These are phyloP conservation scores for Debaryomyces prosopidis DNA, from an alignment of 805 yeast species.

Conservation along the genomic window DNA sequence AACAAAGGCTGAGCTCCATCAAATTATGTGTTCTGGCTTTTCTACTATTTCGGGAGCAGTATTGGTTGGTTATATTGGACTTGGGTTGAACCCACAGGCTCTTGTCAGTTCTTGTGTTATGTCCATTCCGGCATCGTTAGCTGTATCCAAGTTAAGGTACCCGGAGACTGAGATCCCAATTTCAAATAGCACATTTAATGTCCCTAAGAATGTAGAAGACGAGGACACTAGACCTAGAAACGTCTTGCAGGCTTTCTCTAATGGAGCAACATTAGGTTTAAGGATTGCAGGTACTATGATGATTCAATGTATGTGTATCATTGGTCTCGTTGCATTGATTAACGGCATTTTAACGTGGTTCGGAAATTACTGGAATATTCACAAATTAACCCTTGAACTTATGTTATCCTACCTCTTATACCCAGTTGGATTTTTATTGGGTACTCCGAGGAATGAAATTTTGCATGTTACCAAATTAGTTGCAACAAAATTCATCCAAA, in stretches of 20 bases:
- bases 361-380: slow-evolving; percentile 62
- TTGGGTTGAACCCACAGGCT: slow-evolving; percentile 63
- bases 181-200: slow-evolving; percentile 48
- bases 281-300: slow-evolving; percentile 56
- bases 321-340: slow-evolving; percentile 56
- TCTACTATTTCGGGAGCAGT: slow-evolving; percentile 67
- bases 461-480: slow-evolving; percentile 51
- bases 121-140: slow-evolving; percentile 67
- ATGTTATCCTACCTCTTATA: slow-evolving; percentile 58
- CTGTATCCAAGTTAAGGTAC: slow-evolving; percentile 57
- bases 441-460: slow-evolving; percentile 54
- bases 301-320: slow-evolving; percentile 61
- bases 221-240: slow-evolving; percentile 42
- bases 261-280: slow-evolving; percentile 60
- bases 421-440: slow-evolving; percentile 61
- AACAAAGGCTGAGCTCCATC: slow-evolving; percentile 63
- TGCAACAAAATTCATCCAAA: slow-evolving; percentile 59
- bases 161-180: slow-evolving; percentile 61
- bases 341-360: slow-evolving; percentile 61
- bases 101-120: slow-evolving; percentile 66
- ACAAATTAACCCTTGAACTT: slow-evolving; percentile 51
- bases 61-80: slow-evolving; percentile 59
- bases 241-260: slow-evolving; percentile 57
- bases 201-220: slow-evolving; percentile 43
- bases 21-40: slow-evolving; percentile 62